Conservation (phyloP, 2,329 filamentous ascomycete species). For the Lachnum nothofagi region DNA sequence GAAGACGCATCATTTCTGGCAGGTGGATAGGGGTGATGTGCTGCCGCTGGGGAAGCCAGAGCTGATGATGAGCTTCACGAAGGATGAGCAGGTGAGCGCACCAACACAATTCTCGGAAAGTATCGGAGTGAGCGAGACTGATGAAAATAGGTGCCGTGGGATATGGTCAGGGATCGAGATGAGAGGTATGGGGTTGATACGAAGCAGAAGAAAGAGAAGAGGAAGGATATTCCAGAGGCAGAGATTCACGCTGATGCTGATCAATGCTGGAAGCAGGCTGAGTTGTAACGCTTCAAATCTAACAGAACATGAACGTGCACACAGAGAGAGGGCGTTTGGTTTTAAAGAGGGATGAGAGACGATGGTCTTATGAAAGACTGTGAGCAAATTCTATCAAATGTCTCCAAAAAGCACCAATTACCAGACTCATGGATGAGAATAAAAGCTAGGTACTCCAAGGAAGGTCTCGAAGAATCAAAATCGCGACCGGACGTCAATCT, state of each 20-base stretch:
- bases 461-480: constrained; percentile 35
- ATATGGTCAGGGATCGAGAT: constrained; percentile 45
- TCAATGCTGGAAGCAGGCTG: constrained; percentile 39
- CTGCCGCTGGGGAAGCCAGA: constrained; percentile 56
- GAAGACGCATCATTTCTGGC: constrained; percentile 83
- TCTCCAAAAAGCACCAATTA: constrained; percentile 38
- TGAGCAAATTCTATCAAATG: constrained; percentile 26
- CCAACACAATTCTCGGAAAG: constrained; percentile 19
- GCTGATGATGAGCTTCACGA: constrained; percentile 60
- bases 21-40: constrained; percentile 68
- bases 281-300: too few relatives aligned
- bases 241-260: constrained; percentile 44
- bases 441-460: constrained; percentile 27
- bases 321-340: background rate
- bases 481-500: constrained; percentile 40
- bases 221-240: constrained; percentile 46
- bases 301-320: too few relatives aligned
- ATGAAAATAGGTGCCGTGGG: constrained; percentile 32
- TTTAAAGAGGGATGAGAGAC: too few relatives aligned
- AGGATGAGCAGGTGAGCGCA: constrained; percentile 42
- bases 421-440: constrained; percentile 29
- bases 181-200: constrained; percentile 48
- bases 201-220: constrained; percentile 47
- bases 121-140: constrained; percentile 20
- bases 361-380: background rate